These are phyloP conservation scores for Komagataella populi DNA, from an alignment of 805 yeast genomes.

Conservation along the genomic window DNA sequence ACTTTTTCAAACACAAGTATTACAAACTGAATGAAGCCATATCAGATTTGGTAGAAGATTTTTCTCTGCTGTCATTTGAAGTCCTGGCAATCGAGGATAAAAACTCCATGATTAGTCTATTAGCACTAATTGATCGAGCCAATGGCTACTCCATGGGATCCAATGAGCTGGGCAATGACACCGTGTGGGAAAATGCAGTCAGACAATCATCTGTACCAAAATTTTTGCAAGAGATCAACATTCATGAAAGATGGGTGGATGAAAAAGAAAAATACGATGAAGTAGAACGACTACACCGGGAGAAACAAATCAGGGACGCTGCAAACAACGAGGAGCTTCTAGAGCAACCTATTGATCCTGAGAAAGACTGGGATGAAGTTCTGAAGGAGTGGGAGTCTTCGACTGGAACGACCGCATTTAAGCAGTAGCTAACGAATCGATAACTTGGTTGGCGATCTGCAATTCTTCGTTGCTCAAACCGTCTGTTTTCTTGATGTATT, in stretches of 20 bases:
- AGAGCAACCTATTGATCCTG: conserved; percentile 34
- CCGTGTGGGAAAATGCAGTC: conserved; percentile 93
- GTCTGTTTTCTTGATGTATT: conserved; percentile 6
- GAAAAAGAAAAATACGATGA: conserved; percentile 67
- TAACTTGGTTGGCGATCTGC: conserved; percentile 9
- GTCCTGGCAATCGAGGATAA: conserved; percentile 89
- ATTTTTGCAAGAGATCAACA: conserved; percentile 43
- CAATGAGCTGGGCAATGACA: conserved; percentile 93
- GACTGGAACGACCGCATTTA: conserved; percentile 2
- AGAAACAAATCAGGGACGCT: conserved; percentile 24
- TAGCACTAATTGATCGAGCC: conserved; percentile 75
- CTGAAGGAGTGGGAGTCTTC: conserved; percentile 41
- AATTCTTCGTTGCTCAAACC: conserved; percentile 5
- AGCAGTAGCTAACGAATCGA: conserved; percentile 1
- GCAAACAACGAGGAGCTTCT: conserved; percentile 22
- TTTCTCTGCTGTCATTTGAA: conserved; percentile 75
- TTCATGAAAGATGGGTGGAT: conserved; percentile 94
- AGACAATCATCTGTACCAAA: conserved; percentile 48
- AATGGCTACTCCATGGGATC: conserved; percentile 90
- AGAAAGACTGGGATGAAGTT: conserved; percentile 61
- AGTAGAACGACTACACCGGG: conserved; percentile 33
- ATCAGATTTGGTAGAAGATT: conserved; percentile 77
- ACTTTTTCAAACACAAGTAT: conserved; percentile 27
- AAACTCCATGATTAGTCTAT: conserved; percentile 73
- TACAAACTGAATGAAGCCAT: conserved; percentile 61